phyloP scores from a whole-genome alignment of 805 yeast species.

The Tetrapisispora arboricola region DNA sequence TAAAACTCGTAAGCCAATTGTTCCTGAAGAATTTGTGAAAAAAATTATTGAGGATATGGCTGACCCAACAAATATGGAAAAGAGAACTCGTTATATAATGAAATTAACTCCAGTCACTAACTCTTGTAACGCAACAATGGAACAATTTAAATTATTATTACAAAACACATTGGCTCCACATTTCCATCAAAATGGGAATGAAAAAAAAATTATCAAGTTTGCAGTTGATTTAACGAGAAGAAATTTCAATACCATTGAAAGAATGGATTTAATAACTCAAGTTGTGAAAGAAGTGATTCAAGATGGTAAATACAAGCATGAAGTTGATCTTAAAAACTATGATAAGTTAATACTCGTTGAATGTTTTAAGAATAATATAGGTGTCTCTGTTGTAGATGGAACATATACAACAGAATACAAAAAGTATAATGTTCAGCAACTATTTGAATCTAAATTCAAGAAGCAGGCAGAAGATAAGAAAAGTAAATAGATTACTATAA shows the following conservation, averaged over 20 bases:
- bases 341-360: constrained; percentile 76
- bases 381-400: constrained; percentile 70
- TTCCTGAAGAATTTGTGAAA: constrained; percentile 63
- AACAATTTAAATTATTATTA: constrained; percentile 55
- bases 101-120: constrained; percentile 69
- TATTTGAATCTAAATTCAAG: constrained; percentile 39
- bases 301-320: constrained; percentile 48
- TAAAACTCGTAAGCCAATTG: constrained; percentile 68
- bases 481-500: no score
- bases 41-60: constrained; percentile 52
- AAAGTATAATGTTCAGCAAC: constrained; percentile 74
- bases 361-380: constrained; percentile 80
- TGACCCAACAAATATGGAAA: constrained; percentile 34
- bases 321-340: constrained; percentile 68
- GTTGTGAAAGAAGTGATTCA: constrained; percentile 66
- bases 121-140: constrained; percentile 63
- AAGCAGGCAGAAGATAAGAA: constrained; percentile 6
- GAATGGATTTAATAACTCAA: constrained; percentile 61
- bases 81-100: constrained; percentile 64
- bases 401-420: constrained; percentile 43
- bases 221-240: constrained; percentile 76
- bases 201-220: constrained; percentile 37
- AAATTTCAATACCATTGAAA: constrained; percentile 62
- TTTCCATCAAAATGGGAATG: constrained; percentile 41
- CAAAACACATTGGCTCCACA: constrained; percentile 53